Base-by-base conservation (phyloP, 192 early-diverging fungal species). In the Backusella tuberculispora region DNA sequence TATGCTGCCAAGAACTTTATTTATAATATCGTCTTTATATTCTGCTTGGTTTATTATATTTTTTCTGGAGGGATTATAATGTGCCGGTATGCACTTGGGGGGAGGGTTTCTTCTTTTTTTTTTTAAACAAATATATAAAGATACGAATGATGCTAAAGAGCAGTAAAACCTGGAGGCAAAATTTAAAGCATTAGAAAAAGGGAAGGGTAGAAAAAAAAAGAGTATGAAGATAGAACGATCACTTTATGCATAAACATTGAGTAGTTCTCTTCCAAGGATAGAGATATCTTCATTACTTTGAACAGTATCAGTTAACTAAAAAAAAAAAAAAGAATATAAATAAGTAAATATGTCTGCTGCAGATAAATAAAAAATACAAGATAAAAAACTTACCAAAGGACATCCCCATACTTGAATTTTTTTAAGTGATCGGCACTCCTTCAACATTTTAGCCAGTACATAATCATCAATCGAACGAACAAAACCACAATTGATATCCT, bases 341-440 rank as follows among this genome's bases (percentile, higher is more conserved):
- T 15, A 21, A 37, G n/a, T 15, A 34, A 66, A 63, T 10, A 63
- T 38, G 8, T 19, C 3, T 41, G 4, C 15, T 4, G 2, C n/a
- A 41, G 19, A 29, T 0, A 63, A 26, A 63, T 29, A 60, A 60
- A 60, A 9, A 37, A n/a, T n/a, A n/a, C n/a, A n/a, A n/a, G n/a
- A n/a, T n/a, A n/a, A n/a, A n/a, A n/a, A n/a, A n/a, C n/a, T n/a
- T 78, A 73, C 71, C 40, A 63, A 64, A 47, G 90, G 89, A 66
- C 94, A 92, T 4, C 95, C 95, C 80, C 90, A 97, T 6, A 94
- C 89, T 6, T 72, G 79, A n/a, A 95, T 72, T 34, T 75, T 69
- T 12, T 76, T 74, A 56, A 97, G 78, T 24, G 60, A 69, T n/a
- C 63, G 70, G 69, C 89, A 90, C 1, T 72, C 45, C 17, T 69